Percentiles rank a stretch among this genome's conserved stretches.
Conservation (phyloP, 306 rosid species). For the Corylus americana region DNA sequence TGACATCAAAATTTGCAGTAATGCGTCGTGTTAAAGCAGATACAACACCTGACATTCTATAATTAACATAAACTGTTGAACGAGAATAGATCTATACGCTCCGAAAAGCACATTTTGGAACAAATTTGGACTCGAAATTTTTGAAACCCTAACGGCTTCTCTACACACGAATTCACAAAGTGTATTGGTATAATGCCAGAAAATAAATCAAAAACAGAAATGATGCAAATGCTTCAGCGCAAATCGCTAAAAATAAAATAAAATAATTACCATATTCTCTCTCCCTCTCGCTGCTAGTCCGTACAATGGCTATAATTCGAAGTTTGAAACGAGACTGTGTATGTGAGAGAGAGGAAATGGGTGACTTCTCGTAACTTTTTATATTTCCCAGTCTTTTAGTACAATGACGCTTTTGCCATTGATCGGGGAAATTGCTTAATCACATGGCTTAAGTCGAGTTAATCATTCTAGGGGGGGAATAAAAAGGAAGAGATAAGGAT, state of each 20-base stretch:
- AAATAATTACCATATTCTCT: not conserved
- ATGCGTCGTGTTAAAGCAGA: not conserved
- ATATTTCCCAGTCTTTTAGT: not conserved
- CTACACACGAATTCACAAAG: not conserved
- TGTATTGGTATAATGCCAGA: not conserved
- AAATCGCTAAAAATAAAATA: not conserved
- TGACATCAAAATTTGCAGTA: not conserved
- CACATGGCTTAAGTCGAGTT: not conserved
- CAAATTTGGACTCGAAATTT: constrained; percentile 1
- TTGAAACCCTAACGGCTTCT: constrained; percentile 45
- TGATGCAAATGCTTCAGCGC: not conserved
- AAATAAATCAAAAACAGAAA: not conserved
- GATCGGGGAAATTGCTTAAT: too few relatives aligned
- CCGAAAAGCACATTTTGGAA: not conserved
- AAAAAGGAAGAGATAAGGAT: too few relatives aligned
- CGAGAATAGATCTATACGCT: not conserved
- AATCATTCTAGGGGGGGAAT: too few relatives aligned
- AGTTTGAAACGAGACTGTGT: not conserved
- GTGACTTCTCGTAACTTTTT: not conserved
- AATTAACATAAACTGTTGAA: not conserved
- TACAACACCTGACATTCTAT: not conserved
- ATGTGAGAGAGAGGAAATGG: not conserved
- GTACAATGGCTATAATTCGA: not conserved
- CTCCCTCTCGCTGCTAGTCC: not conserved
- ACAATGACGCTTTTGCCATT: not conserved